phyloP scores from a whole-genome alignment of 2,329 filamentous ascomycete species.

The Byssothecium circinans region DNA sequence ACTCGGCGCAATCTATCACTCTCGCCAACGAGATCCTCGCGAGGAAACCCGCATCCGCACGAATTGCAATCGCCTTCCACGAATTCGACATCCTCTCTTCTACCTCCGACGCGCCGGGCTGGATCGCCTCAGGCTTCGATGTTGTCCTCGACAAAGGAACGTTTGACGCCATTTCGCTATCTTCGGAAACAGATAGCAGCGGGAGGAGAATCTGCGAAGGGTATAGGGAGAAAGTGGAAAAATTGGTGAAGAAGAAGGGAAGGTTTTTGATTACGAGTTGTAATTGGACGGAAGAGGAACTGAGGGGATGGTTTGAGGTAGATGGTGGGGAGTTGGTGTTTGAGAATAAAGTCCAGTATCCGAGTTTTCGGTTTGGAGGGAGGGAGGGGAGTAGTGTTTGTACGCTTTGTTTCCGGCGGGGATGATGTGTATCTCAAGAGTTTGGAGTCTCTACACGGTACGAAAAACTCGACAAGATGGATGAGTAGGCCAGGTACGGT shows the following conservation, averaged over 20 bases:
- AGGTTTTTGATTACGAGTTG: constrained; percentile 89
- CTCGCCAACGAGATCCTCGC: constrained; percentile 67
- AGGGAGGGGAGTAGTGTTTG: constrained; percentile 86
- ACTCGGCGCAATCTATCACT: constrained; percentile 72
- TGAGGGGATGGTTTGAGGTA: constrained; percentile 74
- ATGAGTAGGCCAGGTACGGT: no score
- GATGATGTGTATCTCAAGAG: constrained; percentile 16
- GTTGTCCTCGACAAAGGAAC: constrained; percentile 97
- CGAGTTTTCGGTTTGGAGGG: constrained; percentile 85
- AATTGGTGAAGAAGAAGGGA: constrained; percentile 69
- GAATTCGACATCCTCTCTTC: constrained; percentile 55
- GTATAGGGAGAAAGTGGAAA: constrained; percentile 70
- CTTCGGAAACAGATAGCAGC: constrained; percentile 53
- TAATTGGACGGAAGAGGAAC: constrained; percentile 94
- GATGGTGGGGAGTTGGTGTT: constrained; percentile 56
- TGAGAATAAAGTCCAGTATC: constrained; percentile 74
- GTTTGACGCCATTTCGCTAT: constrained; percentile 91
- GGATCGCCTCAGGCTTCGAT: constrained; percentile 73
- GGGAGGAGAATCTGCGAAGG: constrained; percentile 69
- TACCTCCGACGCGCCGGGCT: constrained; percentile 48
- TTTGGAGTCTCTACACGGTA: not conserved
- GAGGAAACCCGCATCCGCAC: constrained; percentile 25
- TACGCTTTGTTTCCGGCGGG: constrained; percentile 75
- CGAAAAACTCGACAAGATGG: no score
- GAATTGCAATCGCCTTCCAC: constrained; percentile 51